phyloP scores from a whole-genome alignment of 2,329 filamentous ascomycete species.

The Aureobasidium subglaciale region DNA sequence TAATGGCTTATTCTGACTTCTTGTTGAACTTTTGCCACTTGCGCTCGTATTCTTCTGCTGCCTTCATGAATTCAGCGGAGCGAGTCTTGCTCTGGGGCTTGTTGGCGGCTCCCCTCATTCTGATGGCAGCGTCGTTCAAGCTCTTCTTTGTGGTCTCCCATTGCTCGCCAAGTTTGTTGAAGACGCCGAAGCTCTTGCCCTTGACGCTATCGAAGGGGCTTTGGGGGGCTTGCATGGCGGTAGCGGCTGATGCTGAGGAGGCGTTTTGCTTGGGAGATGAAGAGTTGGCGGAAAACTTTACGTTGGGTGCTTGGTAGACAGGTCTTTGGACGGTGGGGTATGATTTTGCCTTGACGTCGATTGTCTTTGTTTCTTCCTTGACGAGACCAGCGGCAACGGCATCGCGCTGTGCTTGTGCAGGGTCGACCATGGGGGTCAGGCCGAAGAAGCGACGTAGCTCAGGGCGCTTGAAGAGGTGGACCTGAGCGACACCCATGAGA shows the following conservation, averaged over 20 bases:
- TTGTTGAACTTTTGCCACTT: constrained; percentile 1
- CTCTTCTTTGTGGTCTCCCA: not conserved
- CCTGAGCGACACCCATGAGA: constrained; percentile 34
- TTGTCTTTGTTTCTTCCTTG: constrained; percentile 14
- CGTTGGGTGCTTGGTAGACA: constrained; percentile 14
- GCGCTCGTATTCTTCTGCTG: constrained; percentile 17
- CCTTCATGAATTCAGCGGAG: constrained; percentile 16
- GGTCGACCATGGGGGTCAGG: constrained; percentile 29
- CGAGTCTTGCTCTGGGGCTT: constrained; percentile 12
- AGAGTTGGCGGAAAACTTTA: constrained; percentile 1
- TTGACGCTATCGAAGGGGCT: constrained; percentile 1
- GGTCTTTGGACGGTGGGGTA: not conserved
- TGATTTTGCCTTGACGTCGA: constrained; percentile 17
- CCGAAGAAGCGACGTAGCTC: constrained; percentile 32
- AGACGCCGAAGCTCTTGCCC: not conserved
- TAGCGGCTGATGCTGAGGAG: not conserved
- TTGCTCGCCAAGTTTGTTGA: constrained; percentile 14
- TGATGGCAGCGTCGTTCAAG: not conserved
- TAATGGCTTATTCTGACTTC: not conserved
- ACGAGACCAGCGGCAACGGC: not conserved
- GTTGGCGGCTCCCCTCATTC: not conserved
- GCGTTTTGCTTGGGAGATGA: not conserved
- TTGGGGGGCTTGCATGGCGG: not conserved
- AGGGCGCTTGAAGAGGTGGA: constrained; percentile 31
- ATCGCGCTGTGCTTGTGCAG: constrained; percentile 3